These are phyloP conservation scores for Protostelium mycophagum DNA, from an alignment of 78 protist species.

Conservation along the genomic window DNA sequence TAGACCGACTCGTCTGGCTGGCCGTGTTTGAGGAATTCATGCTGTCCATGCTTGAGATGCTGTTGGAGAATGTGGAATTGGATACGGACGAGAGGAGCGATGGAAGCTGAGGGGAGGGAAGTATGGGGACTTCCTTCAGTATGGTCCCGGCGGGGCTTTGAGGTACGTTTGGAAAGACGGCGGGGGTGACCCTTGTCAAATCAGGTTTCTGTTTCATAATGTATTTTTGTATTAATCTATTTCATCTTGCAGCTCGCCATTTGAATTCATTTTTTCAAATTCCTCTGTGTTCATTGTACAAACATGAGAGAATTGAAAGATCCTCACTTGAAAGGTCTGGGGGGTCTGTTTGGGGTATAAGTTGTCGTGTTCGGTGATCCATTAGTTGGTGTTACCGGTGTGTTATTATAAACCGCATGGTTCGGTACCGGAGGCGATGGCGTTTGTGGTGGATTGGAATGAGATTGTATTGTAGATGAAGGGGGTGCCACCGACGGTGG, in stretches of 20 bases:
- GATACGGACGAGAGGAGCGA: background rate
- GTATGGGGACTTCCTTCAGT: background rate
- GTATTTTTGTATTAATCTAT: no score
- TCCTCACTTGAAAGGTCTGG: background rate
- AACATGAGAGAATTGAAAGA: background rate
- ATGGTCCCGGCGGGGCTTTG: background rate
- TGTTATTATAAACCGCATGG: no score
- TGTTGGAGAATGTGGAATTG: background rate
- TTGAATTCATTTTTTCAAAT: no score
- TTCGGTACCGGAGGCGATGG: no score
- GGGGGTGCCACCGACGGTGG: no score
- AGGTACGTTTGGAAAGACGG: background rate
- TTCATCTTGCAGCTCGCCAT: no score
- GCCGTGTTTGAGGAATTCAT: background rate
- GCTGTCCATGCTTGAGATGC: background rate
- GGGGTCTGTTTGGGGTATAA: background rate
- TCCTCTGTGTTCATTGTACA: no score
- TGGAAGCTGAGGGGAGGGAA: background rate
- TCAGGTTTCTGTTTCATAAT: no score
- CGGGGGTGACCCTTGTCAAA: background rate
- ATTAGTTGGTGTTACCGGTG: no score
- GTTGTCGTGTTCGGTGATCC: background rate
- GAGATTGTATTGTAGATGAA: no score
- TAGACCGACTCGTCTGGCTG: background rate
- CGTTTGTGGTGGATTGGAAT: no score